These are phyloP conservation scores for Colletotrichum chrysophilum DNA, from an alignment of 2,329 filamentous ascomycete species.

Conservation along the genomic window DNA sequence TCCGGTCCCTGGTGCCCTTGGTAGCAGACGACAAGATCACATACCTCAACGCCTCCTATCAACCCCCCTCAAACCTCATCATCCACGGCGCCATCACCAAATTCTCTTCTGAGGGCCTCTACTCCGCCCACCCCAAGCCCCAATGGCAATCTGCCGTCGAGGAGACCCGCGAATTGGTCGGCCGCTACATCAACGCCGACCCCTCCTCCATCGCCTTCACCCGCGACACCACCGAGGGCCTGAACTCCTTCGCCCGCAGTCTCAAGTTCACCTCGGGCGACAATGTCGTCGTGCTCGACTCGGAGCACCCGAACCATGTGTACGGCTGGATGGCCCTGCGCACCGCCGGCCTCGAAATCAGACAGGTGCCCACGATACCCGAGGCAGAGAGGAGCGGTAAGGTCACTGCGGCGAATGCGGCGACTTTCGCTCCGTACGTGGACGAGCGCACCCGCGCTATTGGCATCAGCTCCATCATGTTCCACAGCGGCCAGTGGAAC, in stretches of 20 bases:
- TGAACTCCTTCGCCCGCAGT: conserved; percentile 30
- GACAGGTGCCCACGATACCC: conserved; percentile 26
- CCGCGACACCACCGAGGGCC: conserved; percentile 36
- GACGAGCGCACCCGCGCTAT: conserved; percentile 33
- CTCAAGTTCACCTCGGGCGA: conserved; percentile 29
- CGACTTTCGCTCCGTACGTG: conserved; percentile 32
- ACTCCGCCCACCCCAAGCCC: conserved; percentile 27
- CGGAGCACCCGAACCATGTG: conserved; percentile 36
- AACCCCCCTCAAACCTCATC: conserved; percentile 34
- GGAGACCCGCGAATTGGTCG: conserved; percentile 23
- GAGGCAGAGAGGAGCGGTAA: not conserved
- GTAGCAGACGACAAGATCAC: conserved; percentile 22
- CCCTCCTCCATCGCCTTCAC: conserved; percentile 30
- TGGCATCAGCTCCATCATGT: conserved; percentile 36
- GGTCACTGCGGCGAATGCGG: conserved; percentile 21
- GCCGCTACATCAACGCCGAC: conserved; percentile 31
- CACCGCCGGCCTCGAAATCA: conserved; percentile 30
- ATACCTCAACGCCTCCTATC: conserved; percentile 34
- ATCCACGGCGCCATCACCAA: conserved; percentile 32
- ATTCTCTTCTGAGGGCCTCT: conserved; percentile 29
- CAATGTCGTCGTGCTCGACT: conserved; percentile 37
- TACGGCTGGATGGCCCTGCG: conserved; percentile 34
- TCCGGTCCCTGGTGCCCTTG: conserved; percentile 27
- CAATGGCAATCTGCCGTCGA: not conserved
- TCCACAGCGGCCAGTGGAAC: conserved; percentile 36